Percentiles rank a stretch among this genome's conserved stretches.
These are phyloP conservation scores for Vanderwaltozyma yarrowii DNA, from an alignment of 805 yeast genomes.

Conservation along the genomic window DNA sequence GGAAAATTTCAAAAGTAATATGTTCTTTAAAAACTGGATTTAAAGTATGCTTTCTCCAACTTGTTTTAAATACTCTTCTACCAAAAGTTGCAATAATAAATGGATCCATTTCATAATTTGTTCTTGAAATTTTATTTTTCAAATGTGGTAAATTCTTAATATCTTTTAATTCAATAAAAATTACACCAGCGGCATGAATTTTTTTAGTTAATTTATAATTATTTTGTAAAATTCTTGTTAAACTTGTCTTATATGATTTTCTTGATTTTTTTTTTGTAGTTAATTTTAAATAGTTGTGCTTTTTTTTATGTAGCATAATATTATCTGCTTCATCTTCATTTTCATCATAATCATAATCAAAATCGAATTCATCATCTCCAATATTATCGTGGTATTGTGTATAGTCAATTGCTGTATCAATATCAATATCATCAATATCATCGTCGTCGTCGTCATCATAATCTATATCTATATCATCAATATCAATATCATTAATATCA, in stretches of 20 bases:
- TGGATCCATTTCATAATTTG: conserved; percentile 87
- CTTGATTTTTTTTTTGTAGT: conserved; percentile 3
- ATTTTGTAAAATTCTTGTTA: conserved; percentile 6
- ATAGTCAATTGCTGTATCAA: conserved; percentile 8
- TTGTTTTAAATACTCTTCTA: conserved; percentile 73
- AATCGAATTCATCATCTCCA: conserved; percentile 2
- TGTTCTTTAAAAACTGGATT: conserved; percentile 77
- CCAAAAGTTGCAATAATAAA: conserved; percentile 89
- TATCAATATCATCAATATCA: conserved; percentile 4
- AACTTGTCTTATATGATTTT: conserved; percentile 4
- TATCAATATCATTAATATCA: conserved; percentile 1
- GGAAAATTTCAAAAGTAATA: conserved; percentile 64
- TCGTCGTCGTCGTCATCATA: conserved; percentile 3
- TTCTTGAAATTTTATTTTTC: conserved; percentile 50
- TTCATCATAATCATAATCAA: not conserved
- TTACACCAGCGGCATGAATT: conserved; percentile 46
- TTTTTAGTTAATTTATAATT: conserved; percentile 22
- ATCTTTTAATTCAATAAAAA: conserved; percentile 64
- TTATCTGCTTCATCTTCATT: conserved; percentile 4
- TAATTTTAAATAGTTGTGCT: conserved; percentile 3
- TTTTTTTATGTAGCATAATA: conserved; percentile 3
- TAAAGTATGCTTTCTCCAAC: conserved; percentile 71
- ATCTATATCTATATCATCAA: conserved; percentile 1
- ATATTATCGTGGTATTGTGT: conserved; percentile 4
- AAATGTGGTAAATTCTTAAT: conserved; percentile 75